Base-by-base conservation (phyloP, 306 rosid genomes). In the Pueraria montana region DNA sequence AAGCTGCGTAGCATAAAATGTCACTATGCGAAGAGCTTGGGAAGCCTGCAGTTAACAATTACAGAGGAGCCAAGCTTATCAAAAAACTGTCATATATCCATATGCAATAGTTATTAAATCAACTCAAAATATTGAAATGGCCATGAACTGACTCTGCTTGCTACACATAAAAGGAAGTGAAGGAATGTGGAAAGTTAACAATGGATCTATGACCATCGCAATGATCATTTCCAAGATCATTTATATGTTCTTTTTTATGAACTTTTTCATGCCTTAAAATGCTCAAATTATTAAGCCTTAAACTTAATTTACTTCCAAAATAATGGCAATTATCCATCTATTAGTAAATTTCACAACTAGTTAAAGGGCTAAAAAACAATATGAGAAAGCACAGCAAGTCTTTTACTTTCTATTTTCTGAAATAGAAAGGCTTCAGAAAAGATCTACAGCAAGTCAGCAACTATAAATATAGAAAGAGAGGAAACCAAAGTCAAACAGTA, bases 1-100 rank as follows among this genome's bases (percentile, higher is more conserved):
- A 89, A 96, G 99, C 82, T 94, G 99, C n/a, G 99, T 96, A 2
- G 97, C 85, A 90, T 96, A 96, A 88, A 96, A 96, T 63, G 99
- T 94, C 73, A 91, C 55, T 68, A 96, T 90, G 12, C 99, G 96
- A 42, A 96, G 98, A 85, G 87, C 56, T 75, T 96, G 99, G 87
- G 91, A 90, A 85, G 85, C 92, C 99, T 96, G 90, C 78, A 82
- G 77, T 49, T 79, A 77, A 80, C 26, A 86, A 64, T 50, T 34
- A 52, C 13, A 82, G 13, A 80, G 14, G 65, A 76, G 32, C 23
- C 62, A 75, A 40, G 56, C 16, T 78, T 11, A 27, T 88, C 24
- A 80, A 73, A 74, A 17, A 69, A 16, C 45, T 52, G 2, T 11
- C 17, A 43, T 14, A 52, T 58, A 73, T 45, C 74, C n/a, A 23